Evolutionary conservation across 2,329 filamentous ascomycete genomes (phyloP).

Genomic region (Clarireedia hainanense): DNA sequence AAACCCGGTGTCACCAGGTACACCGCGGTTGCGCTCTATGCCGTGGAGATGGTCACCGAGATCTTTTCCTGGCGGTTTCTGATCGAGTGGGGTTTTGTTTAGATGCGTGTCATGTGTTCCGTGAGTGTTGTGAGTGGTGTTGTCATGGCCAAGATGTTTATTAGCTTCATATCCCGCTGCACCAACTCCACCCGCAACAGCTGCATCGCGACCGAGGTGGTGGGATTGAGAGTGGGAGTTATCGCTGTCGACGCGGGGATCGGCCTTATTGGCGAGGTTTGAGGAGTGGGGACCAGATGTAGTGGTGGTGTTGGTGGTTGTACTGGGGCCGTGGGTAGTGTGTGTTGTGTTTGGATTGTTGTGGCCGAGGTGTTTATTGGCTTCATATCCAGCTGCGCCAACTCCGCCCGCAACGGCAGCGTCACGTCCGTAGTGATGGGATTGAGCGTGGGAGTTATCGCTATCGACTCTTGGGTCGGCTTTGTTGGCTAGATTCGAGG

Average conservation of each 20-base stretch:
- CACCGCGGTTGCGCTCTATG: conserved; percentile 15
- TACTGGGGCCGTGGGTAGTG: not conserved
- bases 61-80: conserved; percentile 2
- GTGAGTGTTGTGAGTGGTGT: not conserved
- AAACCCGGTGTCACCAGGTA: conserved; percentile 4
- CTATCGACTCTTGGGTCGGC: conserved; percentile 32
- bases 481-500: conserved; percentile 33
- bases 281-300: conserved; percentile 30
- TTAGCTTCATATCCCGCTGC: not conserved
- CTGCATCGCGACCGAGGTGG: conserved; percentile 15
- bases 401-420: conserved; percentile 10
- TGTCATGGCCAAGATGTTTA: not conserved
- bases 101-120: not conserved
- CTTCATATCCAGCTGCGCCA: conserved; percentile 3
- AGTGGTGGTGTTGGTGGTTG: conserved; percentile 9
- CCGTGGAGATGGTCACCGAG: conserved; percentile 16
- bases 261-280: conserved; percentile 33
- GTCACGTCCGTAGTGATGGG: conserved; percentile 18
- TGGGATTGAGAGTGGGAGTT: conserved; percentile 6
- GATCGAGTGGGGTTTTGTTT: not conserved
- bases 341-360: not conserved
- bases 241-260: conserved; percentile 31
- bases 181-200: conserved; percentile 10
- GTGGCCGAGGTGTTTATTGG: conserved; percentile 6
- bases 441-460: conserved; percentile 9